Conservation (phyloP, 306 rosid genomes). For the Cicer arietinum region DNA sequence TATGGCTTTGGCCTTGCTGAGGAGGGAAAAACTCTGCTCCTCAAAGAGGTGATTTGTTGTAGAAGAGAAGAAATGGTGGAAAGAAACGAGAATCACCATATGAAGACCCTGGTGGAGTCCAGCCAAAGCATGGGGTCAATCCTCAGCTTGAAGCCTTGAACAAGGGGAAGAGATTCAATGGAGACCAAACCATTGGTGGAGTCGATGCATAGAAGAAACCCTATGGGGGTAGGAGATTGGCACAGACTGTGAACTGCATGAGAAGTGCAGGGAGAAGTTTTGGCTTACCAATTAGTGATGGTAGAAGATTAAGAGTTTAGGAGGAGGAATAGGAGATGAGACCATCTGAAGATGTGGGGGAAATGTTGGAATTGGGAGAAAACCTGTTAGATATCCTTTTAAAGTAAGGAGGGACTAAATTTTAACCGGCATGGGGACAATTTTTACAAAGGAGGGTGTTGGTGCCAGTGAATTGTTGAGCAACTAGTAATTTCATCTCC, state of each 20-base stretch:
- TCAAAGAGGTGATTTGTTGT: not conserved
- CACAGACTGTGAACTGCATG: not conserved
- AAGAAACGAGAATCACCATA: not conserved
- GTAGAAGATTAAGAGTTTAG: not conserved
- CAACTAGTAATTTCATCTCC: not conserved
- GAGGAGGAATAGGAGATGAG: not conserved
- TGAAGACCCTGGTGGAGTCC: not conserved
- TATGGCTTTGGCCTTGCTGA: not conserved
- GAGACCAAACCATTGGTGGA: not conserved
- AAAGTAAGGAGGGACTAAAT: not conserved
- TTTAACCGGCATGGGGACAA: not conserved
- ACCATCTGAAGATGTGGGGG: not conserved
- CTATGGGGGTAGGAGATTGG: not conserved
- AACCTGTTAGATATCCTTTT: not conserved
- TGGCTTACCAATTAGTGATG: not conserved
- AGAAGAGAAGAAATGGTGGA: not conserved
- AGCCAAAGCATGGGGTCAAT: not conserved
- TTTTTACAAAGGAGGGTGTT: not conserved
- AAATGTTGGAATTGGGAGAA: not conserved
- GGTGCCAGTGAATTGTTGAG: not conserved
- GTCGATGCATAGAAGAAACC: not conserved
- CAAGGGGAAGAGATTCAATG: not conserved
- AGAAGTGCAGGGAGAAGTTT: not conserved
- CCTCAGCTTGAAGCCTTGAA: not conserved
- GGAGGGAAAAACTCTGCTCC: not conserved